These are phyloP conservation scores for Scolecobasidium constrictum DNA, from an alignment of 2,329 filamentous ascomycete genomes.

Conservation along the genomic window DNA sequence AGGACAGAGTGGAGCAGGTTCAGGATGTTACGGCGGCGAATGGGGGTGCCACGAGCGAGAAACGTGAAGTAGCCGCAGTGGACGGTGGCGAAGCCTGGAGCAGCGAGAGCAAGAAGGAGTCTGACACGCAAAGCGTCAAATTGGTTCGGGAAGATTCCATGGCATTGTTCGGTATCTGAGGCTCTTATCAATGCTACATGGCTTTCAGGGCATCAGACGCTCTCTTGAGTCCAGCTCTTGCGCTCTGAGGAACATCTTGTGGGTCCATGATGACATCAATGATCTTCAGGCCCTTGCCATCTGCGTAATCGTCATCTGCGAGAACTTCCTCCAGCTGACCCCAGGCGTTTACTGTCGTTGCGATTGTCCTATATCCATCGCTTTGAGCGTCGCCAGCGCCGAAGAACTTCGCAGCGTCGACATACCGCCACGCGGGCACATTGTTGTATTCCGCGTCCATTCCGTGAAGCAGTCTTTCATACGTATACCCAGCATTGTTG, in stretches of 20 bases:
- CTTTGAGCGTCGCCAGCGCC: slow-evolving; percentile 10
- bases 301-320: neutral
- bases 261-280: neutral
- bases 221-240: neutral
- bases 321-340: neutral
- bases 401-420: slow-evolving; percentile 29
- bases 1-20: no score
- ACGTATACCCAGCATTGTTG: slow-evolving; percentile 37
- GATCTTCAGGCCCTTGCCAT: neutral
- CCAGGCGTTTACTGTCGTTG: neutral
- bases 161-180: no score
- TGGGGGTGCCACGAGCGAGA: no score
- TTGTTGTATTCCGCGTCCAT: slow-evolving; percentile 28
- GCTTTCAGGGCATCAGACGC: neutral
- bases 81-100: no score
- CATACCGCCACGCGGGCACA: slow-evolving; percentile 27
- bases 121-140: no score
- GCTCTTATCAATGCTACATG: no score
- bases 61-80: no score
- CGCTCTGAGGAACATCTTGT: neutral
- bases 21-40: no score
- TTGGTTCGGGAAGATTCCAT: no score
- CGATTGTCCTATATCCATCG: neutral
- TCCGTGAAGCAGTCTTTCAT: slow-evolving; percentile 38
- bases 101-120: no score